Base-by-base conservation (phyloP, 257 asterid genomes). In the Mentha longifolia region DNA sequence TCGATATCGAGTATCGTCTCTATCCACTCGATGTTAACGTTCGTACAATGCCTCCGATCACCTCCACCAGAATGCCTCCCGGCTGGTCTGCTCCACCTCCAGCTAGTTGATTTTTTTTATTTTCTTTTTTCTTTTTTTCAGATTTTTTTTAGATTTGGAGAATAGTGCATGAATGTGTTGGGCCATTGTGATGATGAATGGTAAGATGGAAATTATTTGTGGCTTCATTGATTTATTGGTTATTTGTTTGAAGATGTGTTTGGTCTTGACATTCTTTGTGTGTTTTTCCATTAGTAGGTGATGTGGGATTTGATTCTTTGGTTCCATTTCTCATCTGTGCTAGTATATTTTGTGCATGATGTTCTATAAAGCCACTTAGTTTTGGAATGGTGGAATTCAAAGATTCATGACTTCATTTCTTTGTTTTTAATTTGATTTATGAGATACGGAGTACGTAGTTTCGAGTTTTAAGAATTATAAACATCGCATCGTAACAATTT, bases 1-100 rank as follows among this genome's bases (percentile, higher is more conserved):
- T 85, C 0, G 99, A 91, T 43, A 84, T 91, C 22, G 95, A 94
- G 76, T 89, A 89, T 46, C 92, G 99, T 1, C 51, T 91, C 41
- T 84, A 84, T 66, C 99, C 97, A 11, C 2, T 86, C 3, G 89
- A 91, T 69, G 76, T 94, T 56, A 87, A 91, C 50, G 46, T 94
- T 30, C 86, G 90, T 14, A 76, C 83, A 39, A 82, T 89, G 91
- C 97, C 96, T 15, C 77, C 82, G 59, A 54, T 77, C 25, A 78
- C 35, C 71, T 83, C 92, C 72, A 49, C 63, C 82, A 78, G 93
- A 72, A 47, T 72, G 61, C 89, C 94, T 14, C 77, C 93, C 0
- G 65, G 80, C 17, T 86, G 92, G 96, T 15, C 71, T 14, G n/a
- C 56, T 8, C 72, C 77, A 4, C 78, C 85, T 57, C 67, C 72